Conservation (phyloP, 768 basidiomycete species). For the Tylopilus intermedius region DNA sequence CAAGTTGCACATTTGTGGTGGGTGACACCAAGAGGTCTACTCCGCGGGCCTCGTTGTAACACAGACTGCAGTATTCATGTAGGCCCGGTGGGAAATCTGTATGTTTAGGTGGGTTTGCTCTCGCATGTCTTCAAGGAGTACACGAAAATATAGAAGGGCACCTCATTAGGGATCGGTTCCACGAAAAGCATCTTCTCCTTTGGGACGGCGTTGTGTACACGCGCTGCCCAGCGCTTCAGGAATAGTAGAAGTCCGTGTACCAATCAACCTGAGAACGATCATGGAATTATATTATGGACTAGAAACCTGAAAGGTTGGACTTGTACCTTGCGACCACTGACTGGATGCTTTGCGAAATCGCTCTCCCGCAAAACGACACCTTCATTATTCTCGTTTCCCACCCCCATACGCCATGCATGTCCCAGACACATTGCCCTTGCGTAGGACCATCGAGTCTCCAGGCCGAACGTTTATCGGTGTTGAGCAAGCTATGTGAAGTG, state of each 20-base stretch:
- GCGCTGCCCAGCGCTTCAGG: constrained; percentile 58
- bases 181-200: constrained; percentile 63
- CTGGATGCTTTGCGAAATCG: constrained; percentile 75
- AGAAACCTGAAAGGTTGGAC: not conserved
- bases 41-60: too few relatives aligned
- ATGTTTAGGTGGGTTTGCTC: too few relatives aligned
- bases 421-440: constrained; percentile 73
- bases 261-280: constrained; percentile 59
- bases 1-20: too few relatives aligned
- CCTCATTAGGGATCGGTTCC: constrained; percentile 93
- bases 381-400: constrained; percentile 66
- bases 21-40: too few relatives aligned
- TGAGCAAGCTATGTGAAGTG: constrained; percentile 55
- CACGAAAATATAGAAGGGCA: constrained; percentile 33
- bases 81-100: too few relatives aligned
- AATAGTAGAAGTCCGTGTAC: constrained; percentile 84
- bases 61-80: too few relatives aligned
- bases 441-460: constrained; percentile 79
- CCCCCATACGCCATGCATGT: constrained; percentile 90
- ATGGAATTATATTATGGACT: not conserved
- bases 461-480: constrained; percentile 51
- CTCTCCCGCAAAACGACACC: constrained; percentile 76
- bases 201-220: constrained; percentile 46
- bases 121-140: not conserved
- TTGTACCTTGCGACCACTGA: constrained; percentile 54